Base-by-base conservation (phyloP, 2,329 filamentous ascomycete genomes). In the Colletotrichum aenigma region DNA sequence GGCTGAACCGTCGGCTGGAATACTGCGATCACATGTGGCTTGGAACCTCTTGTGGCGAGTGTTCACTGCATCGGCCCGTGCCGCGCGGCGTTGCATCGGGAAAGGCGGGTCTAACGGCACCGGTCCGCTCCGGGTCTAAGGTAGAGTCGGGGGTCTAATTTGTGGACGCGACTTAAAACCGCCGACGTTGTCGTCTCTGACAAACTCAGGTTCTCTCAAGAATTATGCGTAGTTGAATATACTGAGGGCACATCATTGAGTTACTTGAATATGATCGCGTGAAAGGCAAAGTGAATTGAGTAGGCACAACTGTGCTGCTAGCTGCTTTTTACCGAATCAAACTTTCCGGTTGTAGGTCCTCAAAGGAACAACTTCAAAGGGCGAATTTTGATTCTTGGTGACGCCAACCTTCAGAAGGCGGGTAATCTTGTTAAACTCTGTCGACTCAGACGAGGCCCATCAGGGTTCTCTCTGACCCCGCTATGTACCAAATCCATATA, bases 191-290 rank as follows among this genome's bases (percentile, higher is more conserved):
- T n/a, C 18, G 8, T 43, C 38, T 7, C 3, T n/a, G 18, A 48
- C 9, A 7, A 1, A 4, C 9, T 48, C 38, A 21, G 18, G 0
- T 48, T 48, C 18, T 48, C 1, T 18, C 38, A 12, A 48, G 0
- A 0, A n/a, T 12, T 0, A 12, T 48, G 9, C 38, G 38, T 3
- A 48, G 0, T 48, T n/a, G 0, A 48, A 0, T n/a, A 7, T 2
- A 48, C 9, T 12, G 9, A n/a, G 38, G 12, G 1, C 5, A 10
- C 4, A 43, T n/a, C 18, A 43, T 9, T 4, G 38, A 48, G 3
- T n/a, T 1, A 0, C 6, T 52, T 52, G n/a, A 1, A 13, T 0
- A 21, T 21, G n/a, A 52, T 24, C n/a, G 21, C 0, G n/a, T 52
- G n/a, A 21, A 21, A 52, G n/a, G 43, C 43, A 4, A 21, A 21